Base-by-base conservation (phyloP, 768 basidiomycete genomes). In the Pisolithus albus region DNA sequence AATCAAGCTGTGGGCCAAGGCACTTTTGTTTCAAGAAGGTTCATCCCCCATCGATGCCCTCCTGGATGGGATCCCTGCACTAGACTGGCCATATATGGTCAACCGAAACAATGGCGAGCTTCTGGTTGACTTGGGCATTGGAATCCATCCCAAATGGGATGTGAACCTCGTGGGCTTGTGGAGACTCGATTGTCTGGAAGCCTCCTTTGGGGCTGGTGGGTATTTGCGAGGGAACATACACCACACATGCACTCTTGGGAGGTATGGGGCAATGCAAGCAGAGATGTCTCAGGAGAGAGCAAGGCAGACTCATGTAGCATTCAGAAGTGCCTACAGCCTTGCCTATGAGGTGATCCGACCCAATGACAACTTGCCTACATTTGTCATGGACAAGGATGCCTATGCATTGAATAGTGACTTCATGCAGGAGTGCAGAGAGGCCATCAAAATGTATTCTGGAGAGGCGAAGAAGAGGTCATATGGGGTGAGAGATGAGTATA, bases 201-300 rank as follows among this genome's bases (percentile, higher is more conserved):
- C 50, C 2, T 61, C 49, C 0, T 59, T 52, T 54, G 58, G 19
- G 6, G 53, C 47, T 4, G 45, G 19, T 1, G 56, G 53, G 0
- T 57, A 50, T 41, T 49, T 39, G 8, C 15, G 0, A 16, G 53
- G 47, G 2, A 41, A 24, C 5, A 13, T 30, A 8, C 56, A 59
- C 18, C 51, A 61, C 8, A 48, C 51, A 0, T 53, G 30, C 38
- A 56, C 38, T 5, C 52, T 60, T 2, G 10, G 30, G 3, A n/a
- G 34, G 1, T 56, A 61, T 51, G 53, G 55, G 9, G 59, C 30
- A 1, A 7, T 61, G 1, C 56, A 61, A 32, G 60, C 59, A 4
- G 47, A 56, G 10, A 62, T 61, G 52, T 6, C 28, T 10, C 30
- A 54, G 24, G 49, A 58, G 5, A 18, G 38, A 36, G 51, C 21